Evolutionary conservation across 805 yeast species (phyloP).

Genomic region (Komagataella pastoris): DNA sequence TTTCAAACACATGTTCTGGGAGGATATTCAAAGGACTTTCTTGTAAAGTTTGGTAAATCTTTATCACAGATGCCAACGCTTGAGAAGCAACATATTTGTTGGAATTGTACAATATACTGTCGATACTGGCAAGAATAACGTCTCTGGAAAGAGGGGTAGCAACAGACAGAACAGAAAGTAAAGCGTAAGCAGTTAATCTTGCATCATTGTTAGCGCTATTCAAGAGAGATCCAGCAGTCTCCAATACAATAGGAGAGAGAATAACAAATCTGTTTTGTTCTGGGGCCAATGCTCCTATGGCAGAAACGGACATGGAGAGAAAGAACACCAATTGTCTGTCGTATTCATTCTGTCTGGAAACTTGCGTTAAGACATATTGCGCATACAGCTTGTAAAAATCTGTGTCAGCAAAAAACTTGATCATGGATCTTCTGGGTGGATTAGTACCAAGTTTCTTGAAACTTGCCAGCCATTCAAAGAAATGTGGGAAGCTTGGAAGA

Average conservation of each 20-base stretch:
- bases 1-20: slow-evolving; percentile 9
- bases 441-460: slow-evolving; percentile 48
- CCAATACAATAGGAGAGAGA: slow-evolving; percentile 43
- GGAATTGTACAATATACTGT: slow-evolving; percentile 30
- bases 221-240: slow-evolving; percentile 42
- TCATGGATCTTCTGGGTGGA: slow-evolving; percentile 58
- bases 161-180: slow-evolving; percentile 64
- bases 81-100: slow-evolving; percentile 15
- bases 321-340: slow-evolving; percentile 68
- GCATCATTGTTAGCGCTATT: slow-evolving; percentile 37
- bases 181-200: slow-evolving; percentile 74
- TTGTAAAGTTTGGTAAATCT: slow-evolving; percentile 33
- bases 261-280: slow-evolving; percentile 20
- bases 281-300: slow-evolving; percentile 50
- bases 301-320: slow-evolving; percentile 56
- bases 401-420: slow-evolving; percentile 61
- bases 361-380: slow-evolving; percentile 32
- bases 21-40: slow-evolving; percentile 14
- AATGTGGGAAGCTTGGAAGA: slow-evolving; percentile 58
- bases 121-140: slow-evolving; percentile 47
- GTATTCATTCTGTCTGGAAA: slow-evolving; percentile 44
- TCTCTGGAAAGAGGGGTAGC: slow-evolving; percentile 51
- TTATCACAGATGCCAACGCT: slow-evolving; percentile 32
- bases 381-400: slow-evolving; percentile 58
- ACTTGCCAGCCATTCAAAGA: slow-evolving; percentile 59